Evolutionary conservation across 768 basidiomycete species (phyloP).

Genomic region (Coprinellus micaceus): DNA sequence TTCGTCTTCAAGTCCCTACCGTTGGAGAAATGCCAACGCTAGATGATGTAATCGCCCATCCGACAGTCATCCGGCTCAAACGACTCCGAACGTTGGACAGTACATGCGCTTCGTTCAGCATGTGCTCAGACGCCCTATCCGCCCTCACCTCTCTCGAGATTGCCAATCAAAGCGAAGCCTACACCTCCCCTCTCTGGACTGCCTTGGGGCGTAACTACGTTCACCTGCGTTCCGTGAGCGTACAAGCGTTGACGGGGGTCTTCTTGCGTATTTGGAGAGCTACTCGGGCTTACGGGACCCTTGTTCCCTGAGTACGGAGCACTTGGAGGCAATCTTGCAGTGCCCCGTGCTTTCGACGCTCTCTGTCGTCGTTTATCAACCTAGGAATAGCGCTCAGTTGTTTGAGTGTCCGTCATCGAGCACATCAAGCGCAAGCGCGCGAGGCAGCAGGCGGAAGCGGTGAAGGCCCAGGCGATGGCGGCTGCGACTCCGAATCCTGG

Average conservation of each 20-base stretch:
- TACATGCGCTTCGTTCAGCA: neutral
- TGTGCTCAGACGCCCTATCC: neutral
- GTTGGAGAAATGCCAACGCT: neutral
- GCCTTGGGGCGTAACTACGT: neutral
- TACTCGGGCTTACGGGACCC: neutral
- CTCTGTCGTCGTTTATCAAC: neutral
- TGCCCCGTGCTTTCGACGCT: neutral
- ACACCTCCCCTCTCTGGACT: neutral
- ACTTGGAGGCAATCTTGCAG: neutral
- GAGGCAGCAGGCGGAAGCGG: neutral
- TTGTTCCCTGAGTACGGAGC: neutral
- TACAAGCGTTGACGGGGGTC: neutral
- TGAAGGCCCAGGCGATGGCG: neutral
- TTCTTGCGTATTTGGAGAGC: neutral
- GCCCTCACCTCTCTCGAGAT: constrained; percentile 3
- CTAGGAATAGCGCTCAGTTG: neutral
- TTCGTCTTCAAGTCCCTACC: neutral
- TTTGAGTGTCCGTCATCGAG: neutral
- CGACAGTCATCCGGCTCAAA: neutral
- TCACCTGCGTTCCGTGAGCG: neutral
- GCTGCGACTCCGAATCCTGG: neutral
- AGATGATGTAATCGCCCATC: neutral
- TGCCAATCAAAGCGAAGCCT: neutral
- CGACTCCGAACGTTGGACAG: neutral
- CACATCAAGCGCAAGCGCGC: neutral